Evolutionary conservation across 2,329 filamentous ascomycete species (phyloP), one percentile per base, ranked within the genome.

Genomic region (Calonectria pseudoturangicola): DNA sequence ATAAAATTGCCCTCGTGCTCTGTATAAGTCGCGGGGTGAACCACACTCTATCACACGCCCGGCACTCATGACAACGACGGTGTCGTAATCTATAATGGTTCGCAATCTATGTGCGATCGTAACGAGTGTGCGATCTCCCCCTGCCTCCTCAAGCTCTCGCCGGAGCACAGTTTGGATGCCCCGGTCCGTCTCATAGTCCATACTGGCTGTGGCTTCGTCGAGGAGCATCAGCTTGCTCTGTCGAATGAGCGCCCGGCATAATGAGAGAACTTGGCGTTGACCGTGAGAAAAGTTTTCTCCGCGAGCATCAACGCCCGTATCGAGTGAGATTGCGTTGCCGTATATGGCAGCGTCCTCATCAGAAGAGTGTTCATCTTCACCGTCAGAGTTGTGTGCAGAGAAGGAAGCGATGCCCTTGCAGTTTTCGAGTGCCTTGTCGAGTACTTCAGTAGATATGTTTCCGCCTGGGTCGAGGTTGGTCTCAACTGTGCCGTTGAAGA

Each of bases 381-480:
- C 78, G 16, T 85, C 84, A 0, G 82, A 81, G 66, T 81, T 82
- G 48, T 84, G 84, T 28, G 84, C 84, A 21, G 85, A 85, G 77
- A 89, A 89, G 27, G 86, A 89, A 3, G 88, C 89, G 60, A 92
- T 87, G 18, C 92, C 87, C 77, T 90, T 88, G 75, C 93, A 93
- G 54, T 92, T 89, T 36, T 89, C 86, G 5, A 95, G 85, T 0
- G 91, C 92, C 72, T 88, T 89, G 36, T 88, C 86, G 0, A 94
- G 86, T 45, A 88, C 86, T 1, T 83, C 83, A 64, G 89, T 88
- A 0, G 88, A 85, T 33, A 92, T 86, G 41, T 88, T 85, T 41
- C 88, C 87, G 47, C 92, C 91, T 0, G 93, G 91, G 80, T 95
- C 93, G 16, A 95, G 87, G 77, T 94, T 90, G 16, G 86, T 87